Evolutionary conservation across 2,329 filamentous ascomycete genomes (phyloP).

Genomic region (Penicillium sp.): DNA sequence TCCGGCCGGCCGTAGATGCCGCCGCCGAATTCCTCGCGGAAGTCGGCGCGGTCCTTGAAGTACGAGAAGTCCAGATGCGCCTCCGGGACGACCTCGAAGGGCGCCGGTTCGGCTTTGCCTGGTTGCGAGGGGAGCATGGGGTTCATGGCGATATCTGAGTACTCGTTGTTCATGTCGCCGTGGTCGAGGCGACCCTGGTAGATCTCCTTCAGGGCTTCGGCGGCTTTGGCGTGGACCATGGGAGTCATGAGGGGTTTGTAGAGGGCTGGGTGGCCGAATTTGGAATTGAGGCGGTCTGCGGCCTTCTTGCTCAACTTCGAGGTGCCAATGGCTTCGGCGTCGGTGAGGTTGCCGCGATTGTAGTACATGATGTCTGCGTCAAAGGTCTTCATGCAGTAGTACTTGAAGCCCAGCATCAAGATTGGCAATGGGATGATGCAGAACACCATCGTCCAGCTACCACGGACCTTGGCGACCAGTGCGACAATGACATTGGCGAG

Average conservation of each 20-base stretch:
- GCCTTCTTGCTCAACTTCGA: constrained; percentile 42
- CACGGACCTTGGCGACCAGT: constrained; percentile 71
- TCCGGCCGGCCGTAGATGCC: constrained; percentile 55
- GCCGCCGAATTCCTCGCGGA: constrained; percentile 82
- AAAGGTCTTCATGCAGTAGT: constrained; percentile 74
- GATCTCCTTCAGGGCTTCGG: constrained; percentile 80
- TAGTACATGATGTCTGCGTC: constrained; percentile 82
- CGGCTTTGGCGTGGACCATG: constrained; percentile 91
- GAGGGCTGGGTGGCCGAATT: constrained; percentile 84
- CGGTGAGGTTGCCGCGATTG: constrained; percentile 63
- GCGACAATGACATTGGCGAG: constrained; percentile 78
- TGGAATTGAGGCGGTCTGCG: constrained; percentile 67
- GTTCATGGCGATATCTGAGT: constrained; percentile 80
- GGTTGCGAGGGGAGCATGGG: constrained; percentile 67
- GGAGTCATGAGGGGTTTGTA: constrained; percentile 89
- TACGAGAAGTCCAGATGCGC: constrained; percentile 84
- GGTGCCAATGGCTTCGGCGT: constrained; percentile 47
- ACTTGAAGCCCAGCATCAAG: constrained; percentile 79
- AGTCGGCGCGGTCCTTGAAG: constrained; percentile 87
- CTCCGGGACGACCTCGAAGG: constrained; percentile 90
- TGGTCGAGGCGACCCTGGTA: constrained; percentile 78
- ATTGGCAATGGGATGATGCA: constrained; percentile 74
- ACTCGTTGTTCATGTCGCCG: constrained; percentile 40
- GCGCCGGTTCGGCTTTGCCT: constrained; percentile 61
- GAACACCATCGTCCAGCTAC: constrained; percentile 66